These are phyloP conservation scores for Didymella sp. DNA, from an alignment of 2,329 filamentous ascomycete species.

Conservation along the genomic window DNA sequence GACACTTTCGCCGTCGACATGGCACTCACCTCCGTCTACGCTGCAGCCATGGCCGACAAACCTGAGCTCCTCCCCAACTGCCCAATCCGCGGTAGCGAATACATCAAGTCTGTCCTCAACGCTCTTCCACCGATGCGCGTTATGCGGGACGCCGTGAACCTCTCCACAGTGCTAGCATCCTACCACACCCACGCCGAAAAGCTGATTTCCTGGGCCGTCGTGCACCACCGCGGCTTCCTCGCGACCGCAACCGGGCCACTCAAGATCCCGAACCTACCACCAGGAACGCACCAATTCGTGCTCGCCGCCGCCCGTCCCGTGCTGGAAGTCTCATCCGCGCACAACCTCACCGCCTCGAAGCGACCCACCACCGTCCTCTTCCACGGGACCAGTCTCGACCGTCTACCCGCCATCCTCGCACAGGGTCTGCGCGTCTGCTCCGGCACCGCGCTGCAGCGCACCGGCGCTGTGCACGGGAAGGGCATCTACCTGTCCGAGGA, in stretches of 20 bases:
- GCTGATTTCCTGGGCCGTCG: conserved; percentile 41
- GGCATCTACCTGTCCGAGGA: conserved; percentile 46
- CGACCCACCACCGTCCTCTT: conserved; percentile 37
- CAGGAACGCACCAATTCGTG: conserved; percentile 44
- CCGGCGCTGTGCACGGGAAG: conserved; percentile 41
- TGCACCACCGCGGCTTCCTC: conserved; percentile 40
- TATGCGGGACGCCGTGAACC: conserved; percentile 27
- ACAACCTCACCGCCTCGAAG: conserved; percentile 13
- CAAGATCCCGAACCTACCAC: conserved; percentile 38
- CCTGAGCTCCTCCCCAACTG: conserved; percentile 39
- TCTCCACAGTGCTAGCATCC: conserved; percentile 23
- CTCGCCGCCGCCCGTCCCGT: conserved; percentile 39
- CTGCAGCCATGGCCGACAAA: conserved; percentile 28
- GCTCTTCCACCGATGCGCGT: conserved; percentile 32
- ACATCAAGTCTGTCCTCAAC: conserved; percentile 33
- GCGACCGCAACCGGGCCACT: conserved; percentile 34
- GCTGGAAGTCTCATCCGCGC: conserved; percentile 33
- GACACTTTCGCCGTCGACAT: conserved; percentile 43
- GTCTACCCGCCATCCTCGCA: conserved; percentile 41
- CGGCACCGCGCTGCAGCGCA: conserved; percentile 40
- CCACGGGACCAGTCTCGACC: conserved; percentile 44
- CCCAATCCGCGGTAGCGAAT: conserved; percentile 25
- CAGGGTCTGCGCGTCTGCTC: conserved; percentile 38
- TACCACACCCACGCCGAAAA: conserved; percentile 33
- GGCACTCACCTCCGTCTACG: conserved; percentile 38